Evolutionary conservation across 192 early-diverging fungal genomes (phyloP).

Genomic region (Rhizophagus prolifer): DNA sequence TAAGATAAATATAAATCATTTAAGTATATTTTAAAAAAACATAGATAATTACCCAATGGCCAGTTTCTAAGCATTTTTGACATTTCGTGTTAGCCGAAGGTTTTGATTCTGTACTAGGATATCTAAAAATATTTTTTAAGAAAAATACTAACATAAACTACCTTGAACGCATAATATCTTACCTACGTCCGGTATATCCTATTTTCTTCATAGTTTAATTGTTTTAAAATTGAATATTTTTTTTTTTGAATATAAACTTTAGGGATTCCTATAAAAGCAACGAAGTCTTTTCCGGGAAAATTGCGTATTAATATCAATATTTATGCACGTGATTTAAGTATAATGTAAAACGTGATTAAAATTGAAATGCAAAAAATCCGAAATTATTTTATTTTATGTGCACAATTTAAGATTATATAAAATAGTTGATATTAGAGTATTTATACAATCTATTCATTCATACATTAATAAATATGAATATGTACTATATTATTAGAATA

Average conservation of each 20-base stretch:
- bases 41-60: constrained; percentile 47
- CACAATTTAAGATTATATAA: too few species aligned
- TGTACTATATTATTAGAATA: neutral
- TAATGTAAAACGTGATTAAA: too few species aligned
- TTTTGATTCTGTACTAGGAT: constrained; percentile 31
- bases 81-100: constrained; percentile 53
- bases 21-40: neutral
- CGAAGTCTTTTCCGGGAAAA: too few species aligned
- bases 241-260: too few species aligned
- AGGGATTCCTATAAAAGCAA: too few species aligned
- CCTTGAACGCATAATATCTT: neutral
- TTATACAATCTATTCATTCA: neutral
- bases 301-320: too few species aligned
- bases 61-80: constrained; percentile 59
- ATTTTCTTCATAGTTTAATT: neutral
- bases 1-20: neutral
- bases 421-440: neutral
- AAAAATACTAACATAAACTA: too few species aligned
- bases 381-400: too few species aligned
- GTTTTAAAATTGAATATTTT: neutral
- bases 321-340: too few species aligned
- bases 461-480: neutral
- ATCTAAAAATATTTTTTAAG: constrained; percentile 14
- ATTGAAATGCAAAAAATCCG: too few species aligned
- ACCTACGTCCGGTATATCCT: neutral